phyloP scores from a whole-genome alignment of 495 filamentous ascomycete genomes.

The Aspergillus bertholletiae region DNA sequence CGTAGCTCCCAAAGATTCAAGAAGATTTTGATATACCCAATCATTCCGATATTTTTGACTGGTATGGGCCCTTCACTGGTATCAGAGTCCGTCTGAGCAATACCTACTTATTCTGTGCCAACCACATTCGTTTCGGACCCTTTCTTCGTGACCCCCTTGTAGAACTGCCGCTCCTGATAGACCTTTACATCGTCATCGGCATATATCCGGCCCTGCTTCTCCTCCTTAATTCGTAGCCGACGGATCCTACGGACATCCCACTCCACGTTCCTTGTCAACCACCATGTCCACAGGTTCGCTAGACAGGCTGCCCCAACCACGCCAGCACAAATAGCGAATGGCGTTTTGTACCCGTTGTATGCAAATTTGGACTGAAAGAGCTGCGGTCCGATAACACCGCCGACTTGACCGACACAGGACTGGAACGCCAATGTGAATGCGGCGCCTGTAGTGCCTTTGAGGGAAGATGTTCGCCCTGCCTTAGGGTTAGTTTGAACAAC shows the following conservation, averaged over 20 bases:
- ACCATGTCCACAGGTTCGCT: slow-evolving; percentile 29
- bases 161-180: slow-evolving; percentile 8
- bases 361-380: slow-evolving; percentile 28
- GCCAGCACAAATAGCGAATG: slow-evolving; percentile 25
- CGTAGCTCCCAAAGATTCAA: too few relatives aligned
- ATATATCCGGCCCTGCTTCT: slow-evolving; percentile 18
- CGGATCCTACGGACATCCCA: slow-evolving; percentile 24
- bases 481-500: neutral
- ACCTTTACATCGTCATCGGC: slow-evolving; percentile 18
- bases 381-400: slow-evolving; percentile 30
- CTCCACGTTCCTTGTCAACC: slow-evolving; percentile 28
- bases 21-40: too few relatives aligned
- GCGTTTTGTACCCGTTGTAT: slow-evolving; percentile 25
- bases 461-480: slow-evolving; percentile 23
- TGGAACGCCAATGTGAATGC: slow-evolving; percentile 32
- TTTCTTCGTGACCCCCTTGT: slow-evolving; percentile 1
- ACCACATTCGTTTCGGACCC: too few relatives aligned
- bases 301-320: slow-evolving; percentile 17
- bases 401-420: slow-evolving; percentile 28
- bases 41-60: too few relatives aligned
- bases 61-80: too few relatives aligned
- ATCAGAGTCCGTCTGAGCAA: too few relatives aligned
- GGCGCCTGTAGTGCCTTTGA: slow-evolving; percentile 27
- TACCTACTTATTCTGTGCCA: too few relatives aligned
- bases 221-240: slow-evolving; percentile 17